Conservation (phyloP, 2,329 filamentous ascomycete species). For the Paecilomyces dactylethromorphus region DNA sequence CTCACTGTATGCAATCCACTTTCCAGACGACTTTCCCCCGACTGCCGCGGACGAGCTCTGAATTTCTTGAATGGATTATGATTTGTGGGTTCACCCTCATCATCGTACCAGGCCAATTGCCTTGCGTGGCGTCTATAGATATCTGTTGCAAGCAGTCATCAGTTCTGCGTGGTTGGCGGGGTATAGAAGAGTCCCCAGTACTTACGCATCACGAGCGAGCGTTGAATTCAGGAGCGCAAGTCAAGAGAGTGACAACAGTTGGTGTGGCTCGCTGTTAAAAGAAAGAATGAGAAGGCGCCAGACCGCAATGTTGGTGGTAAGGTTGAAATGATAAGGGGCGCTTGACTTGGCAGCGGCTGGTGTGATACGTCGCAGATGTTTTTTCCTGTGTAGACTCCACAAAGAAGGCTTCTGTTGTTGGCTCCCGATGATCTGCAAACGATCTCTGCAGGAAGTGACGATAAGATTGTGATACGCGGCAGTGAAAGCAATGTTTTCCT, state of each 20-base stretch:
- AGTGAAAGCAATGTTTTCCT: not conserved
- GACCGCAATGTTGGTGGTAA: not conserved
- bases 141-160: not conserved
- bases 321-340: not conserved
- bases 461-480: not conserved
- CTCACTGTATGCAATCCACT: not conserved
- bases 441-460: not conserved
- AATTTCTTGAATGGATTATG: not conserved
- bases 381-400: not conserved
- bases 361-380: not conserved
- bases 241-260: not conserved
- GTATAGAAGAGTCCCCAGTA: not conserved
- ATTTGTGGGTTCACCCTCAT: not conserved
- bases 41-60: not conserved
- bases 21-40: not conserved
- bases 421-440: not conserved
- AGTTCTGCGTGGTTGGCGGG: not conserved
- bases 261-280: not conserved
- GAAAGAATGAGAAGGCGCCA: not conserved
- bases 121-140: not conserved
- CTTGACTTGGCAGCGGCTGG: not conserved
- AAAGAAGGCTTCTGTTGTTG: not conserved
- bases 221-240: not conserved
- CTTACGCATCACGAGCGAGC: not conserved
- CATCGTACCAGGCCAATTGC: not conserved